Evolutionary conservation across 1,284 basidiomycete genomes (phyloP).

Genomic region (Leccinum proximum): DNA sequence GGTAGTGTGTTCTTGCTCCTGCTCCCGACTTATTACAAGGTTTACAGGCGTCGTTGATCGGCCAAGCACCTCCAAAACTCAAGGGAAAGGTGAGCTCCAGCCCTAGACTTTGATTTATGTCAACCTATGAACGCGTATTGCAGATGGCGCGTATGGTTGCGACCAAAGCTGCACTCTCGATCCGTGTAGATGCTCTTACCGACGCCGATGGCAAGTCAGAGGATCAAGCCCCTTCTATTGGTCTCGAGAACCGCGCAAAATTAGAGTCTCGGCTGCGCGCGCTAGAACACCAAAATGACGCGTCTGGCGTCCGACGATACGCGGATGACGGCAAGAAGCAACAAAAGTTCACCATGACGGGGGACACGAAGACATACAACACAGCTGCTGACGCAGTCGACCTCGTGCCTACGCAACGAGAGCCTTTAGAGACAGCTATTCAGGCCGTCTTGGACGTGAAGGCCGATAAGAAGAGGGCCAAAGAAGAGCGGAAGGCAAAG

Average conservation of each 20-base stretch:
- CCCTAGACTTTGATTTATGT: neutral
- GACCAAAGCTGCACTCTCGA: conserved; percentile 95
- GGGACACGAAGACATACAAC: conserved; percentile 81
- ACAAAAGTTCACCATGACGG: conserved; percentile 75
- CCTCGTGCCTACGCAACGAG: conserved; percentile 81
- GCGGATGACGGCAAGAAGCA: conserved; percentile 65
- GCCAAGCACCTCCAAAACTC: conserved; percentile 96
- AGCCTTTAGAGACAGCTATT: conserved; percentile 63
- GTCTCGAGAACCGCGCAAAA: conserved; percentile 91
- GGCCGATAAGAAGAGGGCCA: conserved; percentile 72
- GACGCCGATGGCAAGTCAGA: conserved; percentile 92
- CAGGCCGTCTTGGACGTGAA: conserved; percentile 72
- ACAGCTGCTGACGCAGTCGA: conserved; percentile 75
- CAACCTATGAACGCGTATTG: conserved; percentile 3
- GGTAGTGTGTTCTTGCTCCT: conserved; percentile 1
- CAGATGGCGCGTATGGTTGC: conserved; percentile 99
- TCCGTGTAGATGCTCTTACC: conserved; percentile 95
- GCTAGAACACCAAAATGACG: conserved; percentile 82
- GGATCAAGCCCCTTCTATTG: conserved; percentile 78
- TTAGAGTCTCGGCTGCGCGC: conserved; percentile 92
- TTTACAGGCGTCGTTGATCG: conserved; percentile 85
- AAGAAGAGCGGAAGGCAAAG: conserved; percentile 76
- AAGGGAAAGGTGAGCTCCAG: conserved; percentile 86
- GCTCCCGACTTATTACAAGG: conserved; percentile 6
- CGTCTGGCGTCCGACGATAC: conserved; percentile 61